Base-by-base conservation (phyloP, 225 moss, liverwort and hornwort genomes). In the Marchantia polymorpha region DNA sequence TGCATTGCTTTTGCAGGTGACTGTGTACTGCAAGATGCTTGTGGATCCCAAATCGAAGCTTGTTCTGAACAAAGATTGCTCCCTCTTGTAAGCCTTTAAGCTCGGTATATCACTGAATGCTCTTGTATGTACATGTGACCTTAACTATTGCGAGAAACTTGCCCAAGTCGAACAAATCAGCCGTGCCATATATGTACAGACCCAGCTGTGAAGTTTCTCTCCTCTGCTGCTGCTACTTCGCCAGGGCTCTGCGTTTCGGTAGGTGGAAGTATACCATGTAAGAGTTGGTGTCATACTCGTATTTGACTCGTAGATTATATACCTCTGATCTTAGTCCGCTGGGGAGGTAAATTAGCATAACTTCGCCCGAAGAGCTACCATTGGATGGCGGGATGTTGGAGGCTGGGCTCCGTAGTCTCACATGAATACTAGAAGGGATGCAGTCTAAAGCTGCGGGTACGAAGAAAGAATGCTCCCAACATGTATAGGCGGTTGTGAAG, bases 11-110 rank as follows among this genome's bases (percentile, higher is more conserved):
- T 87, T 8, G 88, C 90, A 95, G 93, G 89, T 91, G 82, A 85
- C 71, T 70, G 83, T 96, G 59, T 77, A 83, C 20, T 96, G 96
- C 82, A 85, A 83, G 73, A 81, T 92, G 77, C 81, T 92, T 60
- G 82, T 94, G 50, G 90, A 94, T 82, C 96, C 94, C 0, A 81
- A 61, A 79, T 90, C 91, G 22, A 83, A 83, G 77, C 77, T 83
- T 81, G 80, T 96, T 8, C 16, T 90, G 55, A 72, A 81, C 9
- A 72, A 87, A 74, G 87, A 81, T 64, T 96, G 96, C 73, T 87
- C 91, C 58, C 82, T 91, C 55, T 56, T 56, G 59, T 12, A 12
- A 60, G 59, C 59, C 59, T 12, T 12, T 60, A 39, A 68, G 30
- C 30, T 30, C 12, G 30, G 7, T 68, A 39, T 39, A 12, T 31